phyloP scores from a whole-genome alignment of 306 rosid species.

The Malus domestica region ASM211411v1 NC_041789.1:22089001-22089500 shows the following conservation, averaged over 20 bases:
- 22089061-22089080: conserved; percentile 98
- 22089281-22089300: conserved; percentile 52
- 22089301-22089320: conserved; percentile 63
- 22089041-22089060: conserved; percentile 86
- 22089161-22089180: conserved; percentile 96
- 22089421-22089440: conserved; percentile 92
- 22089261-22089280: conserved; percentile 85
- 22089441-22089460: conserved; percentile 95
- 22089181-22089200: conserved; percentile 92
- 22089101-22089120: conserved; percentile 77
- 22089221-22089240: conserved; percentile 79
- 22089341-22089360: conserved; percentile 50
- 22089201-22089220: conserved; percentile 86
- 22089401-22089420: conserved; percentile 92
- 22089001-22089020: conserved; percentile 99
- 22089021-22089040: conserved; percentile 85
- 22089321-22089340: conserved; percentile 73
- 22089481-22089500: conserved; percentile 99
- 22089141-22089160: conserved; percentile 93
- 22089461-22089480: conserved; percentile 84
- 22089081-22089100: conserved; percentile 74
- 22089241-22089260: conserved; percentile 87
- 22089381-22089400: conserved; percentile 93
- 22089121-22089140: conserved; percentile 95
- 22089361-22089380: conserved; percentile 93